A percentile compares a stretch with the other conserved stretches of the same genome.
Evolutionary conservation across 1,139 yeast species (phyloP).

Genomic region (Hyphopichia wangnamkhiaoensis): DNA sequence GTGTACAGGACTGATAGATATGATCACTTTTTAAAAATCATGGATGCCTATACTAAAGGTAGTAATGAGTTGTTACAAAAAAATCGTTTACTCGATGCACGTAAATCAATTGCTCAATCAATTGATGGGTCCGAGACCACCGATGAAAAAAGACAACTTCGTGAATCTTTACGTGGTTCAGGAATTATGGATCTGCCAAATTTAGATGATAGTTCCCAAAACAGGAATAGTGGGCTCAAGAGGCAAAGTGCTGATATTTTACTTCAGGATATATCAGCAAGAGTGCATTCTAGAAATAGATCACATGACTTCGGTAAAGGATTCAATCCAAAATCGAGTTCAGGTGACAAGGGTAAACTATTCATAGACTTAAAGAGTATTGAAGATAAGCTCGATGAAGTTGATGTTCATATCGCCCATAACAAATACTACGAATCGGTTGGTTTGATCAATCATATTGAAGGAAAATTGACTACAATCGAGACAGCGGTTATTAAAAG

Average conservation of each 20-base stretch:
- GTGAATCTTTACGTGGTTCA: slow-evolving; percentile 43
- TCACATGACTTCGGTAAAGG: slow-evolving; percentile 45
- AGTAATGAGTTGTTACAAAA: slow-evolving; percentile 58
- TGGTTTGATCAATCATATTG: slow-evolving; percentile 47
- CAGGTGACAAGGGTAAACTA: slow-evolving; percentile 25
- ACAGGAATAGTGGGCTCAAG: slow-evolving; percentile 30
- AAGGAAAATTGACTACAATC: slow-evolving; percentile 29
- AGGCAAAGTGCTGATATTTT: slow-evolving; percentile 41
- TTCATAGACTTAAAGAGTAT: slow-evolving; percentile 50
- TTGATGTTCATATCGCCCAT: slow-evolving; percentile 67
- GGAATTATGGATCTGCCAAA: slow-evolving; percentile 26
- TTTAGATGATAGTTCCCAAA: slow-evolving; percentile 26
- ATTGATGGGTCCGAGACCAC: slow-evolving; percentile 20
- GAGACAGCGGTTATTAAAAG: slow-evolving; percentile 17
- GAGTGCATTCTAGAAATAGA: slow-evolving; percentile 57
- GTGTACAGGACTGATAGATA: slow-evolving; percentile 66
- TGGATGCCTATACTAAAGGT: slow-evolving; percentile 64
- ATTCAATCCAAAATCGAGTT: slow-evolving; percentile 11
- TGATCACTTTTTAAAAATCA: slow-evolving; percentile 59
- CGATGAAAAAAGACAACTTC: slow-evolving; percentile 42
- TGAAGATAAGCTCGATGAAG: slow-evolving; percentile 65
- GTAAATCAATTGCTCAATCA: slow-evolving; percentile 12
- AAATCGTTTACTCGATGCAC: slow-evolving; percentile 43
- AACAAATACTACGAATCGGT: slow-evolving; percentile 58
- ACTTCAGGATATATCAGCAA: slow-evolving; percentile 54